These are phyloP conservation scores for Nakazawaea holstii DNA, from an alignment of 805 yeast species.

Conservation along the genomic window DNA sequence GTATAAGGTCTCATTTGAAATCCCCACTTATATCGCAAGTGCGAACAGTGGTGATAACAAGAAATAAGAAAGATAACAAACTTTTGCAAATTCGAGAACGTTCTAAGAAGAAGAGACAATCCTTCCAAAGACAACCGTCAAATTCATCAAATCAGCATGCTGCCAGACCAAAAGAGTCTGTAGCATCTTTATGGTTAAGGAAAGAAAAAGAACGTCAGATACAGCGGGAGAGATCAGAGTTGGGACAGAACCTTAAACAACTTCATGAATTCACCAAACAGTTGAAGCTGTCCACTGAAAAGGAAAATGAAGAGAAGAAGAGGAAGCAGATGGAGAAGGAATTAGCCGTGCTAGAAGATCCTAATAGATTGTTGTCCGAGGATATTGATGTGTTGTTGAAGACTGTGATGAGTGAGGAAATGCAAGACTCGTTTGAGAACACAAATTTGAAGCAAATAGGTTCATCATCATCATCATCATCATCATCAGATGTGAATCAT, in stretches of 20 bases:
- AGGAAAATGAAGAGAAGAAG: constrained; percentile 15
- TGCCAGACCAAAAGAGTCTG: constrained; percentile 6
- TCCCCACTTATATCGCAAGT: not conserved
- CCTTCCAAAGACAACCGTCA: not conserved
- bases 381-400: constrained; percentile 22
- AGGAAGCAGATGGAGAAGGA: constrained; percentile 16
- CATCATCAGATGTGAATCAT: not conserved
- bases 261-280: constrained; percentile 25
- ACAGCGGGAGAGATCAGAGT: constrained; percentile 20
- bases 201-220: constrained; percentile 20
- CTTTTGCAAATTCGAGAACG: constrained; percentile 14
- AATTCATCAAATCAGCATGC: not conserved
- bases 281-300: constrained; percentile 24
- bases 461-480: not conserved
- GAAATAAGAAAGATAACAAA: constrained; percentile 12
- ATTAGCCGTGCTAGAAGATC: constrained; percentile 15
- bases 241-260: constrained; percentile 22
- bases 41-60: constrained; percentile 10
- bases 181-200: constrained; percentile 18
- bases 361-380: constrained; percentile 13
- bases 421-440: constrained; percentile 11
- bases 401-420: constrained; percentile 8
- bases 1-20: not conserved
- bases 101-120: not conserved
- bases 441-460: constrained; percentile 17